Base-by-base conservation (phyloP, 257 asterid species). In the Eucommia ulmoides region DNA sequence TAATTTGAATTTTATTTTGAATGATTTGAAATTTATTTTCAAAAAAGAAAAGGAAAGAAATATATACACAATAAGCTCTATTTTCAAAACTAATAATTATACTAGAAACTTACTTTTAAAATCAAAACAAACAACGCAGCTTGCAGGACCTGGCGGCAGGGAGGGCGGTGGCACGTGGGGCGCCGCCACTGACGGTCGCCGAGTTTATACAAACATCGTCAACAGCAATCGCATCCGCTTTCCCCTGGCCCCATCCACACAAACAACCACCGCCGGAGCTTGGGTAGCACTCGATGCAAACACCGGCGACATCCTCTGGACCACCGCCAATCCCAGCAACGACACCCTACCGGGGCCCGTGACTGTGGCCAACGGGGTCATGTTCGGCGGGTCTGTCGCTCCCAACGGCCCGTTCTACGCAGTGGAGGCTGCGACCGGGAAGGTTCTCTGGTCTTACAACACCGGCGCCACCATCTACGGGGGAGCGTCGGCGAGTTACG, bases 161-260 rank as follows among this genome's bases (percentile, higher is more conserved):
- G 78, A 74, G 63, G 93, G 93, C 50, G 94, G 94, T 23, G 93
- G 88, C 10, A 54, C 76, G 50, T 81, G 94, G 93, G 94, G 93
- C 1, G 91, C 88, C 6, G 91, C 91, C 8, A 76, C 80, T 0
- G 94, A 79, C 10, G 93, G 93, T 11, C 4, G 1, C 3, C 67
- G 72, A 5, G 72, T 87, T 0, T 87, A 76, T 57, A 87, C 94
- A 8, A 81, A 83, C 71, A 81, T 81, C 24, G 83, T 42, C 0
- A 87, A 83, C 12, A 66, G 59, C 3, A 22, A 63, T 55, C 50
- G 64, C n/a, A 47, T 60, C 20, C 70, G 73, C 10, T 81, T 83
- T 67, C 56, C 60, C 10, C 74, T 83, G 1, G 69, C 74, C 29
- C 93, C 93, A 6, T 72, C 79, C 0, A 65, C 50, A 9, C 72